phyloP scores from a whole-genome alignment of 768 basidiomycete genomes.

The Tylopilus subfusipes region DNA sequence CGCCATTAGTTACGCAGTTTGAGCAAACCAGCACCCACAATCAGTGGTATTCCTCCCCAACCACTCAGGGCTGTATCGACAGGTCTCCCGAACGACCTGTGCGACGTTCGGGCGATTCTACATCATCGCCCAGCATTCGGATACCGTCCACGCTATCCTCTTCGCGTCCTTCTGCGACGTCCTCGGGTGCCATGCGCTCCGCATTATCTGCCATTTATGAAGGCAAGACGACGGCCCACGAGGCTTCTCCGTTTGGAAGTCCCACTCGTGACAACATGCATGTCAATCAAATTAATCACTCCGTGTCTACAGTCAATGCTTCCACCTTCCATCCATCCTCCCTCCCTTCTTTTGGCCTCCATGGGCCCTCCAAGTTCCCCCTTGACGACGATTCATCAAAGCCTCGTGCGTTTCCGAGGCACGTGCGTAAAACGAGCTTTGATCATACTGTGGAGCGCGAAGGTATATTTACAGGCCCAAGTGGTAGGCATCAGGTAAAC shows the following conservation, averaged over 20 bases:
- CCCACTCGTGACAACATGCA: slow-evolving; percentile 27
- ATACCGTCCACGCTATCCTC: slow-evolving; percentile 45
- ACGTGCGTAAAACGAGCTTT: slow-evolving; percentile 92
- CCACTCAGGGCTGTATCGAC: slow-evolving; percentile 22
- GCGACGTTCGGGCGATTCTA: slow-evolving; percentile 20
- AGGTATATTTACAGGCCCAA: slow-evolving; percentile 52
- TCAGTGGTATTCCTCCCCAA: slow-evolving; percentile 44
- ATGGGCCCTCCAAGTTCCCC: slow-evolving; percentile 45
- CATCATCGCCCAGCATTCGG: slow-evolving; percentile 32
- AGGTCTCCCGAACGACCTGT: slow-evolving; percentile 27
- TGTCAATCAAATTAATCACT: slow-evolving; percentile 36
- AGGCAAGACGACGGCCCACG: slow-evolving; percentile 36
- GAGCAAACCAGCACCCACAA: slow-evolving; percentile 39
- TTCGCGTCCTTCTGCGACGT: slow-evolving; percentile 47
- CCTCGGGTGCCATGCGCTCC: slow-evolving; percentile 35
- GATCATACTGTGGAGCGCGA: slow-evolving; percentile 84
- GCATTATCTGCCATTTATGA: slow-evolving; percentile 50
- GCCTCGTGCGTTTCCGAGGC: slow-evolving; percentile 67
- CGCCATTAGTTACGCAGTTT: slow-evolving; percentile 48
- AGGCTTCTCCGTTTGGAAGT: slow-evolving; percentile 37
- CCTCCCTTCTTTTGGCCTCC: slow-evolving; percentile 66
- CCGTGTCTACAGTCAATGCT: slow-evolving; percentile 41
- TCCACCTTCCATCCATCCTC: slow-evolving; percentile 66
- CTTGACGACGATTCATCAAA: slow-evolving; percentile 34
- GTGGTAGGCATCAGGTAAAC: slow-evolving; percentile 77